Percentiles rank a stretch among this genome's conserved stretches.
Evolutionary conservation across 306 rosid genomes (phyloP).

Genomic region (Inga laurina): DNA sequence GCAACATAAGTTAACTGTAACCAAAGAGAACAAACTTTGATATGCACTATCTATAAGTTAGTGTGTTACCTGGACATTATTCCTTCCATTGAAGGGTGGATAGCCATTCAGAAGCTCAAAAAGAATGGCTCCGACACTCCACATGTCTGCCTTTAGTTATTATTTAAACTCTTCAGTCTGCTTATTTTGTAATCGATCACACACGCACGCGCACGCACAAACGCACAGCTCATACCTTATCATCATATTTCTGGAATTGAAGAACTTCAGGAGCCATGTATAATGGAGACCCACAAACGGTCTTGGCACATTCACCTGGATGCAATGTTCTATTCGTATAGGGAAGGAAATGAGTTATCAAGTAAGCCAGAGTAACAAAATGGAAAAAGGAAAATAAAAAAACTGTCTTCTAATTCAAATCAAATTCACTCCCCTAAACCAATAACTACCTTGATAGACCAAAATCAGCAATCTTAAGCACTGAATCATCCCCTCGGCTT

Average conservation of each 20-base stretch:
- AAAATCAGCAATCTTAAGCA: constrained; percentile 66
- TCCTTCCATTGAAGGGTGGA: constrained; percentile 66
- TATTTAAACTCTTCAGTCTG: constrained; percentile 18
- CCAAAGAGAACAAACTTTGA: not conserved
- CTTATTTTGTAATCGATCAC: not conserved
- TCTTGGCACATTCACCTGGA: constrained; percentile 52
- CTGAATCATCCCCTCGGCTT: constrained; percentile 39
- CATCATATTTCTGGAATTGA: constrained; percentile 57
- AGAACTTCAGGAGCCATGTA: constrained; percentile 79
- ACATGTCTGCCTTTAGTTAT: constrained; percentile 62
- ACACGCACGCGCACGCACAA: not conserved
- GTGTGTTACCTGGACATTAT: constrained; percentile 57
- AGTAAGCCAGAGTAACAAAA: not conserved
- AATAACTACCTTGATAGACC: constrained; percentile 68
- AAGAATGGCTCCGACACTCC: constrained; percentile 74
- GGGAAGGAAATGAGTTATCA: constrained; percentile 10
- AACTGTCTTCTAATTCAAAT: not conserved
- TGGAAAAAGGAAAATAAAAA: not conserved
- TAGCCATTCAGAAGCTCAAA: constrained; percentile 73
- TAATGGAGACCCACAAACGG: constrained; percentile 65
- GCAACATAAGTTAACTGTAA: constrained; percentile 15
- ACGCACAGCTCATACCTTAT: constrained; percentile 40
- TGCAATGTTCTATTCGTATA: constrained; percentile 36
- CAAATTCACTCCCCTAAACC: not conserved
- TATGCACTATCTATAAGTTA: not conserved